These are phyloP conservation scores for Fraxinus paxiana DNA, from an alignment of 305 asterid species.

Conservation along the genomic window DNA sequence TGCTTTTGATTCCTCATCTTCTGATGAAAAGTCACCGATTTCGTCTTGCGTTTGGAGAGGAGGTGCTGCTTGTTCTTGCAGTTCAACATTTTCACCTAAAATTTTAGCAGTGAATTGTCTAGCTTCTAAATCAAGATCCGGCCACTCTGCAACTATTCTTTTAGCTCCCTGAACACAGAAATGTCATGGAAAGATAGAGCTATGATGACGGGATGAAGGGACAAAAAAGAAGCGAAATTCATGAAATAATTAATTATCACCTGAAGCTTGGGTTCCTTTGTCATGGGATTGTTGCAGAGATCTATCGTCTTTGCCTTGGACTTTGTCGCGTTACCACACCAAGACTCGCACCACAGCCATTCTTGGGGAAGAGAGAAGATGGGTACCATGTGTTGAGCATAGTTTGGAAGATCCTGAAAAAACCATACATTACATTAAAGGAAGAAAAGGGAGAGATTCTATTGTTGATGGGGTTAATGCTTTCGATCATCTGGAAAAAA, in stretches of 20 bases:
- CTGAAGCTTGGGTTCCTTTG: constrained; percentile 99
- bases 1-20: constrained; percentile 67
- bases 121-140: constrained; percentile 89
- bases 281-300: constrained; percentile 98
- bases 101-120: constrained; percentile 70
- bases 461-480: background rate
- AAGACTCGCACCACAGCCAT: constrained; percentile 99
- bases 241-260: constrained; percentile 25
- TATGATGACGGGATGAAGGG: background rate
- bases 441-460: background rate
- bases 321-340: constrained; percentile 95
- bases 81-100: constrained; percentile 55
- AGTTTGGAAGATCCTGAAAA: constrained; percentile 90
- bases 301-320: constrained; percentile 88
- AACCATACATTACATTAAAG: constrained; percentile 8
- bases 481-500: background rate
- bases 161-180: constrained; percentile 64
- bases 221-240: background rate
- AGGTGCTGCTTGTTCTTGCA: constrained; percentile 39
- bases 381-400: constrained; percentile 94
- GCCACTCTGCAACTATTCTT: constrained; percentile 94
- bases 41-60: constrained; percentile 28
- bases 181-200: background rate
- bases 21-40: constrained; percentile 23
- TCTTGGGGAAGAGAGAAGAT: constrained; percentile 96